A percentile compares a stretch with the other conserved stretches of the same genome.
Conservation (phyloP, 495 filamentous ascomycete genomes). For the Talaromyces adpressus region DNA sequence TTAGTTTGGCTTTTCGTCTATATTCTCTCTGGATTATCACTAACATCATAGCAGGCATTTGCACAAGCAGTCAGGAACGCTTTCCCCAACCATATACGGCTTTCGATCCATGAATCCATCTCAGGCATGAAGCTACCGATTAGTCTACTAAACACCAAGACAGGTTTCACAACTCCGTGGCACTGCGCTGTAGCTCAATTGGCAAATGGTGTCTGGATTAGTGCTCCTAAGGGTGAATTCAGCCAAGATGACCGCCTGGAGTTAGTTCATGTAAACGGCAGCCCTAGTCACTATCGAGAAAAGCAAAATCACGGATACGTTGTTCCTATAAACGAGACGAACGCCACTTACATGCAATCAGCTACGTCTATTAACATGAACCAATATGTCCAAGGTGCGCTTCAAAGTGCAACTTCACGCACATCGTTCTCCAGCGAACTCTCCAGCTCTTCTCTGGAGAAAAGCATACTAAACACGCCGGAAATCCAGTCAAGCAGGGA, state of each 20-base stretch:
- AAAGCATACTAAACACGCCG: background rate
- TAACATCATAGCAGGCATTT: background rate
- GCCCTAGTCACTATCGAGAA: slow-evolving; percentile 25
- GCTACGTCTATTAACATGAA: background rate
- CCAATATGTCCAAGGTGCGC: background rate
- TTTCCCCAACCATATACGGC: background rate
- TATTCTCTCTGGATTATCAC: background rate
- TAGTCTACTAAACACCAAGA: slow-evolving; percentile 15
- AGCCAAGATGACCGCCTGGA: slow-evolving; percentile 24
- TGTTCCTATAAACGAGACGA: background rate
- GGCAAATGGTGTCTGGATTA: slow-evolving; percentile 25
- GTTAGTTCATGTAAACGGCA: slow-evolving; percentile 28
- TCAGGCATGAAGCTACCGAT: background rate
- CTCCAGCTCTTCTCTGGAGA: background rate
- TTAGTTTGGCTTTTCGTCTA: slow-evolving; percentile 16
- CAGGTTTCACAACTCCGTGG: slow-evolving; percentile 36
- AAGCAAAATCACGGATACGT: background rate
- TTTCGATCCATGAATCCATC: slow-evolving; percentile 4
- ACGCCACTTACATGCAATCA: background rate
- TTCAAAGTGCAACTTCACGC: background rate
- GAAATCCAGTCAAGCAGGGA: background rate
- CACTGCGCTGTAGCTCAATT: slow-evolving; percentile 34
- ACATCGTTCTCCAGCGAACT: background rate
- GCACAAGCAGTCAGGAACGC: background rate
- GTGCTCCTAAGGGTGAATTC: slow-evolving; percentile 26